Evolutionary conservation across 176 grass and related monocot genomes (phyloP).

Genomic region (Zea mays): DNA sequence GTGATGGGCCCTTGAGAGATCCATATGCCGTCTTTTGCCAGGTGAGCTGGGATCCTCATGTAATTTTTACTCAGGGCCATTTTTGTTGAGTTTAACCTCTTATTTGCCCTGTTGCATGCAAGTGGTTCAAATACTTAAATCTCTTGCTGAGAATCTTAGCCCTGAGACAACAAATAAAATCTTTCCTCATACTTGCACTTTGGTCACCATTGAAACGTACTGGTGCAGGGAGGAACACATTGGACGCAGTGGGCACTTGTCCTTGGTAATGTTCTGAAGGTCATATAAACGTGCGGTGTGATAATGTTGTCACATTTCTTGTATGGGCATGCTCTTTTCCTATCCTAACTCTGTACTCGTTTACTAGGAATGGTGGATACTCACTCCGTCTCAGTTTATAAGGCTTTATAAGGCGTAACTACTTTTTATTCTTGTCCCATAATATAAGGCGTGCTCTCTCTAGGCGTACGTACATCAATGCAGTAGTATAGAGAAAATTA

Average conservation of each 20-base stretch:
- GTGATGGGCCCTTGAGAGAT: conserved; percentile 90
- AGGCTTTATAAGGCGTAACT: too few relatives aligned
- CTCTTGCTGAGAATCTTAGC: neutral
- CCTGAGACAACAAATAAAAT: neutral
- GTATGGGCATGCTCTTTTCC: neutral
- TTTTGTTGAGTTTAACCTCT: neutral
- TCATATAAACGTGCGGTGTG: conserved; percentile 40
- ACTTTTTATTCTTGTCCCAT: too few relatives aligned
- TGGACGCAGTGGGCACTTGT: conserved; percentile 99
- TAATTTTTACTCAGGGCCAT: neutral
- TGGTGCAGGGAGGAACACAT: conserved; percentile 80
- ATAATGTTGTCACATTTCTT: neutral
- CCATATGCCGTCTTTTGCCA: conserved; percentile 95
- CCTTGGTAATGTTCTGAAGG: conserved; percentile 67
- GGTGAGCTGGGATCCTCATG: conserved; percentile 41
- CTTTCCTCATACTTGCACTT: conserved; percentile 3
- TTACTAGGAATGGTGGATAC: neutral
- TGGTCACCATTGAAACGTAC: neutral
- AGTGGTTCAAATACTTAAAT: neutral
- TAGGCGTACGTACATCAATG: too few relatives aligned
- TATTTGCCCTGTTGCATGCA: neutral
- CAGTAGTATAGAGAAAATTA: too few relatives aligned
- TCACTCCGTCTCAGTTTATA: too few relatives aligned
- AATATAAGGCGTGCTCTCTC: too few relatives aligned
- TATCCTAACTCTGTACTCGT: neutral